These are phyloP conservation scores for Penicillium sp. DNA, from an alignment of 2,329 filamentous ascomycete genomes.

Conservation along the genomic window DNA sequence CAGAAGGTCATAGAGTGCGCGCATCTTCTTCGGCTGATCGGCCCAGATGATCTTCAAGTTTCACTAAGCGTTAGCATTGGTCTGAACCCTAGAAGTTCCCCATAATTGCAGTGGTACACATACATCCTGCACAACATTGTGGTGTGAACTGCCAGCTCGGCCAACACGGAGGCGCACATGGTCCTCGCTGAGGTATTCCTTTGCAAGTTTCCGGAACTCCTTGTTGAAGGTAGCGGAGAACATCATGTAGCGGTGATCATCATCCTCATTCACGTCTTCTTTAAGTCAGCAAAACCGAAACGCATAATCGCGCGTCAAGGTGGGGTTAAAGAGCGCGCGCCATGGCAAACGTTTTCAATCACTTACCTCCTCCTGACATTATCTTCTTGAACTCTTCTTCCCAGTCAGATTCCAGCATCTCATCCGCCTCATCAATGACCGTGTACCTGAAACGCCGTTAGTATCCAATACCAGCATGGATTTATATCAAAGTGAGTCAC, in stretches of 20 bases:
- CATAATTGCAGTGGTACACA: slow-evolving; percentile 5
- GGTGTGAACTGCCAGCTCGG: slow-evolving; percentile 76
- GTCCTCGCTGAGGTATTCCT: slow-evolving; percentile 68
- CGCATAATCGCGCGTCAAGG: neutral
- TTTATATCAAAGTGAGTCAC: neutral
- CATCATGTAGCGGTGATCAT: slow-evolving; percentile 68
- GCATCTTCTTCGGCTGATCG: slow-evolving; percentile 64
- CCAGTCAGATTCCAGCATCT: slow-evolving; percentile 82
- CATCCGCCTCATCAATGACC: slow-evolving; percentile 92
- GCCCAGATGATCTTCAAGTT: slow-evolving; percentile 59
- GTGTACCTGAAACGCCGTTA: slow-evolving; percentile 48
- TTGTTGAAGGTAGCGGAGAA: slow-evolving; percentile 96
- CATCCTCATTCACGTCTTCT: slow-evolving; percentile 70
- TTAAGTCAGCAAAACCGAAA: slow-evolving; percentile 7
- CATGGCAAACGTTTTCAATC: neutral
- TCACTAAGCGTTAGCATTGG: neutral
- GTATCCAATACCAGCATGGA: neutral
- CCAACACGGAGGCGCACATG: slow-evolving; percentile 82
- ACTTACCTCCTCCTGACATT: slow-evolving; percentile 74
- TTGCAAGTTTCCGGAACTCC: slow-evolving; percentile 70
- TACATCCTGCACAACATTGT: slow-evolving; percentile 73
- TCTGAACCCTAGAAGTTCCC: neutral
- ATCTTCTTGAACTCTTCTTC: slow-evolving; percentile 70
- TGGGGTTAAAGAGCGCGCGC: neutral
- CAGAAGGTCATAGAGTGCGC: slow-evolving; percentile 70